These are phyloP conservation scores for Exophiala lecanii-corni DNA, from an alignment of 2,329 filamentous ascomycete species.

Conservation along the genomic window DNA sequence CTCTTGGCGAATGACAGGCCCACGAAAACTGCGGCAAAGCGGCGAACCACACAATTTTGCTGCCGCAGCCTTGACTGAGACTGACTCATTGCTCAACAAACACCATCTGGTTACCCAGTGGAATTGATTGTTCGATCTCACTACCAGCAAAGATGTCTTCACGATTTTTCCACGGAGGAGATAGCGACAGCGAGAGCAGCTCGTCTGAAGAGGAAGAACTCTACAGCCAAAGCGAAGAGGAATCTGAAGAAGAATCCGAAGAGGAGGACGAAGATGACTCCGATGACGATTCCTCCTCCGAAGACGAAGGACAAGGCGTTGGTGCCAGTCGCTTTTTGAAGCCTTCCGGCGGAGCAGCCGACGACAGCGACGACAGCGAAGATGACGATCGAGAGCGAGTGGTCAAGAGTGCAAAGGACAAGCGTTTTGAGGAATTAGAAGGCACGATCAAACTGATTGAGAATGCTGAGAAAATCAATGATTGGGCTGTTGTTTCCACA, in stretches of 20 bases:
- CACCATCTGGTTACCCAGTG: not conserved
- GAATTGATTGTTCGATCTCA: not conserved
- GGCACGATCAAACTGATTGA: slow-evolving; percentile 85
- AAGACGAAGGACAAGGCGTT: slow-evolving; percentile 56
- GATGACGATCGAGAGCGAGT: slow-evolving; percentile 81
- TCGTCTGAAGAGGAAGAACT: slow-evolving; percentile 92
- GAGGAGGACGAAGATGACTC: slow-evolving; percentile 52
- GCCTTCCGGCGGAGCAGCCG: slow-evolving; percentile 45
- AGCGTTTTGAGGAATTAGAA: slow-evolving; percentile 90
- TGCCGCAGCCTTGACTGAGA: slow-evolving; percentile 1
- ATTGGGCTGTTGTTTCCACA: slow-evolving; percentile 88
- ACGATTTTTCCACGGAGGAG: slow-evolving; percentile 93
- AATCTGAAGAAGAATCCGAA: slow-evolving; percentile 52
- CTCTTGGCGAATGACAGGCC: slow-evolving; percentile 1
- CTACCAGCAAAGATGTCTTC: slow-evolving; percentile 71
- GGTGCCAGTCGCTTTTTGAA: slow-evolving; percentile 84
- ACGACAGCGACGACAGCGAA: slow-evolving; percentile 75
- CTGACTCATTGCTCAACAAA: not conserved
- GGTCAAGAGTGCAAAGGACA: slow-evolving; percentile 97
- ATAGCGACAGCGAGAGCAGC: slow-evolving; percentile 93
- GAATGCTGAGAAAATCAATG: slow-evolving; percentile 94
- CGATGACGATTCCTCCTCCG: slow-evolving; percentile 51
- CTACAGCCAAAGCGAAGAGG: slow-evolving; percentile 67
- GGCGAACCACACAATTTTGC: slow-evolving; percentile 2
- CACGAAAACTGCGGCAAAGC: not conserved